A percentile compares a stretch with the other conserved stretches of the same genome.
phyloP scores from a whole-genome alignment of 2,329 filamentous ascomycete species.

The Nannizziopsis barbatae region DNA sequence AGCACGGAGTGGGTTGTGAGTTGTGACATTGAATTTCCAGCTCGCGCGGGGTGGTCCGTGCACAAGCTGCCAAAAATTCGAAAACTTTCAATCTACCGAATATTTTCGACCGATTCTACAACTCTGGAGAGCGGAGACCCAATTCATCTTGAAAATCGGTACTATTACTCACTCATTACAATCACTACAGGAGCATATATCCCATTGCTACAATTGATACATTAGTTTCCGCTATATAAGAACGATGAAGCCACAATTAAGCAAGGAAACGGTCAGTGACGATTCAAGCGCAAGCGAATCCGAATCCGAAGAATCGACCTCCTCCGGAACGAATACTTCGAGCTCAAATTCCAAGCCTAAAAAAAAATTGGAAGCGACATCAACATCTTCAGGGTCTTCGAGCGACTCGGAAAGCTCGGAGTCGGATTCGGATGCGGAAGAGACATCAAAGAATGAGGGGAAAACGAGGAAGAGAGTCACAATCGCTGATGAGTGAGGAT shows the following conservation, averaged over 20 bases:
- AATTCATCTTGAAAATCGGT: not conserved
- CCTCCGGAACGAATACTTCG: not conserved
- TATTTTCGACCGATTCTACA: too few relatives aligned
- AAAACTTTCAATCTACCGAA: not conserved
- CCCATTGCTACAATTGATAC: not conserved
- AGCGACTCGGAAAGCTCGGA: conserved; percentile 3
- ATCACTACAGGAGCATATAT: not conserved
- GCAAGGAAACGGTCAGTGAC: conserved; percentile 19
- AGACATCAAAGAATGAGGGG: not conserved
- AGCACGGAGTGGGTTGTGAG: not conserved
- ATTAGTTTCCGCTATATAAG: not conserved
- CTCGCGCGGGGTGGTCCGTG: conserved; percentile 10
- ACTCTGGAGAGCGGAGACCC: not conserved
- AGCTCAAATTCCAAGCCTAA: conserved; percentile 18
- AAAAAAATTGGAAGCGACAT: conserved; percentile 4
- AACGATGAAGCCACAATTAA: conserved; percentile 14
- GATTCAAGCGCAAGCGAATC: conserved; percentile 19
- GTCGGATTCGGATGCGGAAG: conserved; percentile 10
- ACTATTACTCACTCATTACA: not conserved
- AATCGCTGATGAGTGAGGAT: conserved; percentile 11
- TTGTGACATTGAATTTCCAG: not conserved
- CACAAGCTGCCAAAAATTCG: conserved; percentile 11
- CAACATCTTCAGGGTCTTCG: conserved; percentile 1
- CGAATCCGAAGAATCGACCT: conserved; percentile 13
- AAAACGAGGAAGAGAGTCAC: conserved; percentile 12